Evolutionary conservation across 1,139 yeast genomes (phyloP).

Genomic region (Saccharomyces hybrid): DNA sequence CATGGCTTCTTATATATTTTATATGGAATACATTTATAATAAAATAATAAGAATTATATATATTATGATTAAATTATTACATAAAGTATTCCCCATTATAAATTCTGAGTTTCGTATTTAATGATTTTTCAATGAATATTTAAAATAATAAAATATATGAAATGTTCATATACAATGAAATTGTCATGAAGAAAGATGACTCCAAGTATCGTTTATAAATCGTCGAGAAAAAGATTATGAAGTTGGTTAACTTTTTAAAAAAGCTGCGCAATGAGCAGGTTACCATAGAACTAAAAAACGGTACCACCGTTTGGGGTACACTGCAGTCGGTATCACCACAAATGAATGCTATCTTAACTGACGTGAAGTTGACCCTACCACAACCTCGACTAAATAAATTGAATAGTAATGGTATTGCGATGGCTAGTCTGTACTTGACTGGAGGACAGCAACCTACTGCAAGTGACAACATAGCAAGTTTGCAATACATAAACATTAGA

Average conservation of each 20-base stretch:
- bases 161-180: background rate
- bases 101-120: background rate
- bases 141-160: background rate
- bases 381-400: background rate
- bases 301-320: slow-evolving; percentile 63
- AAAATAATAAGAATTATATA: too few relatives aligned
- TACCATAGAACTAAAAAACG: slow-evolving; percentile 88
- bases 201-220: background rate
- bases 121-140: background rate
- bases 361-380: slow-evolving; percentile 45
- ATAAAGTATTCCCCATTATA: too few relatives aligned
- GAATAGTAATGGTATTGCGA: slow-evolving; percentile 12
- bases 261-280: slow-evolving; percentile 81
- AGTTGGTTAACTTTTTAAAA: slow-evolving; percentile 70
- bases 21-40: background rate
- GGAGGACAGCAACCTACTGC: slow-evolving; percentile 9
- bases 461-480: slow-evolving; percentile 60
- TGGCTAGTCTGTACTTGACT: slow-evolving; percentile 24
- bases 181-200: background rate
- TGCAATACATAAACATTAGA: slow-evolving; percentile 77
- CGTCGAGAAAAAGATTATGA: slow-evolving; percentile 35
- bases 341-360: slow-evolving; percentile 83
- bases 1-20: background rate
- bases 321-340: slow-evolving; percentile 79
- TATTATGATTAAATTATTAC: too few relatives aligned